These are phyloP conservation scores for Termitomyces sp. DNA, from an alignment of 768 basidiomycete species.

Conservation along the genomic window DNA sequence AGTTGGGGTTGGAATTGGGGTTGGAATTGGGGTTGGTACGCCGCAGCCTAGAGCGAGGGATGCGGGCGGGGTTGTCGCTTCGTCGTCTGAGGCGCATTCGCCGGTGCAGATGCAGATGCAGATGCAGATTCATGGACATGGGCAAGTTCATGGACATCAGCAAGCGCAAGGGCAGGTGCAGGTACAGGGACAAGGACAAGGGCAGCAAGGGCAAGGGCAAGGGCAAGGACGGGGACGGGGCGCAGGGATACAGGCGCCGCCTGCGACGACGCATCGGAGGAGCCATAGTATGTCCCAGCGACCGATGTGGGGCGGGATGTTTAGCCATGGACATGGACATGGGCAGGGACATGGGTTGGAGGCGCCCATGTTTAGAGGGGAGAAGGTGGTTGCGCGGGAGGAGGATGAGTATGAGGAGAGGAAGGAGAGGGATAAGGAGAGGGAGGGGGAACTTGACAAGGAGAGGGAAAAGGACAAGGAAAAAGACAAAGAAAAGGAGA, in stretches of 20 bases:
- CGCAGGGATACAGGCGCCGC: slow-evolving; percentile 55
- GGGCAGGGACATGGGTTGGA: slow-evolving; percentile 17
- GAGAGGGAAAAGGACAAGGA: too few relatives aligned
- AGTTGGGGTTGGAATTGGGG: too few relatives aligned
- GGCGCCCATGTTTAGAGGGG: not conserved
- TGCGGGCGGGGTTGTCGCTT: slow-evolving; percentile 37
- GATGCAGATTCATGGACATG: slow-evolving; percentile 9
- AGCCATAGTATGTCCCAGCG: slow-evolving; percentile 83
- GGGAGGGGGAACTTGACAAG: too few relatives aligned
- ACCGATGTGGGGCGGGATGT: slow-evolving; percentile 60
- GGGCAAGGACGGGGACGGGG: not conserved
- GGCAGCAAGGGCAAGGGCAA: slow-evolving; percentile 7
- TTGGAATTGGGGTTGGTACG: too few relatives aligned
- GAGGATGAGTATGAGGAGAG: slow-evolving; percentile 21
- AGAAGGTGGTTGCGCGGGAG: slow-evolving; percentile 38
- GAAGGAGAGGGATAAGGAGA: slow-evolving; percentile 25
- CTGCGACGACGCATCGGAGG: slow-evolving; percentile 73
- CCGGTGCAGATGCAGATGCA: slow-evolving; percentile 13
- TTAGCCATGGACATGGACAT: slow-evolving; percentile 31
- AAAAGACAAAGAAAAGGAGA: too few relatives aligned
- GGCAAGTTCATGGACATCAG: slow-evolving; percentile 14
- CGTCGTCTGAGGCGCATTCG: slow-evolving; percentile 28
- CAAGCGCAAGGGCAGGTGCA: slow-evolving; percentile 7
- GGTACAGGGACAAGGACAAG: slow-evolving; percentile 8
- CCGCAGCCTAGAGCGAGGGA: slow-evolving; percentile 64